phyloP scores from a whole-genome alignment of 2,329 filamentous ascomycete genomes.

The Fusarium torulosum region DNA sequence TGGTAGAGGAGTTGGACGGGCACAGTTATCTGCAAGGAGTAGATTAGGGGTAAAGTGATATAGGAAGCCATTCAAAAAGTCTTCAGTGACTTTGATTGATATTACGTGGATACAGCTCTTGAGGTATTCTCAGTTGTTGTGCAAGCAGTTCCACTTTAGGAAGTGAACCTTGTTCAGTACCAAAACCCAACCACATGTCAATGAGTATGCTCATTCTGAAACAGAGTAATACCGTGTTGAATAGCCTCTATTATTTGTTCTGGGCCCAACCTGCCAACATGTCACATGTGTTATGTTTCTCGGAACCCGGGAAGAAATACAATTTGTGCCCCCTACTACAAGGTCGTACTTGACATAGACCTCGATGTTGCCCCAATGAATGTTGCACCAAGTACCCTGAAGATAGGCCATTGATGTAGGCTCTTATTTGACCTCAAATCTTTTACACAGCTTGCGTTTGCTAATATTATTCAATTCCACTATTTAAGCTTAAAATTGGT shows the following conservation, averaged over 20 bases:
- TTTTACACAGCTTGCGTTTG: background rate
- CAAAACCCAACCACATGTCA: no score
- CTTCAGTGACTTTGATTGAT: background rate
- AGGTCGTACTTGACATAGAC: background rate
- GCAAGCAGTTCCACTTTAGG: no score
- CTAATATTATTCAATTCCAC: background rate
- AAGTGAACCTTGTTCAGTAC: no score
- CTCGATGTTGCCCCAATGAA: accelerated
- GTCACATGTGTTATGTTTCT: no score
- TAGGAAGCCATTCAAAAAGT: background rate
- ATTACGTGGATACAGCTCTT: background rate
- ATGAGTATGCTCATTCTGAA: no score
- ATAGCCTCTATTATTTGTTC: no score
- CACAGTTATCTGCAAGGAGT: background rate
- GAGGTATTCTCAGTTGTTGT: background rate
- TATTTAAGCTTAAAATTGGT: background rate
- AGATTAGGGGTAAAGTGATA: accelerated
- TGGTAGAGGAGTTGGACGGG: background rate
- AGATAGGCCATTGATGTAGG: background rate
- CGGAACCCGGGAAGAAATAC: background rate
- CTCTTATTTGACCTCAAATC: background rate
- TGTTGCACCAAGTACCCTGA: background rate
- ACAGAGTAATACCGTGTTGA: no score
- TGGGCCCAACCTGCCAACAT: no score
- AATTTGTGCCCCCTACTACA: background rate